phyloP scores from a whole-genome alignment of 2,329 filamentous ascomycete species.

The Remersonia thermophila region DNA sequence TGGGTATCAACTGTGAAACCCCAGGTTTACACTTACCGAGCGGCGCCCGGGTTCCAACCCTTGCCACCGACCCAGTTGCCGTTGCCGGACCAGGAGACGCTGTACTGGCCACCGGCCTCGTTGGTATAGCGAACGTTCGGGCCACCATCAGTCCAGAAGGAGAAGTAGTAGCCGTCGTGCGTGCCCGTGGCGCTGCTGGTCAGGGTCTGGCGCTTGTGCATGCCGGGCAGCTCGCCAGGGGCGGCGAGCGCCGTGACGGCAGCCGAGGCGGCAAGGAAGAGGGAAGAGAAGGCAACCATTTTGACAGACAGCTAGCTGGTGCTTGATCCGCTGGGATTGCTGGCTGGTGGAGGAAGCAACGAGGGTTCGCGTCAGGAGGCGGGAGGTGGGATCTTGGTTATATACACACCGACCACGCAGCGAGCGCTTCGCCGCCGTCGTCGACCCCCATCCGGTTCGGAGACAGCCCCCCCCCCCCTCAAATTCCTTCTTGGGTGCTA shows the following conservation, averaged over 20 bases:
- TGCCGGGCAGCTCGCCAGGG: slow-evolving; percentile 26
- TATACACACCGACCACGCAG: background rate
- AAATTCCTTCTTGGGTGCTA: background rate
- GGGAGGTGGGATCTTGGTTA: background rate
- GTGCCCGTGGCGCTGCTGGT: slow-evolving; percentile 37
- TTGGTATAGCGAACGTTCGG: slow-evolving; percentile 42
- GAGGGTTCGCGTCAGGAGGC: background rate
- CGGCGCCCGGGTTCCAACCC: slow-evolving; percentile 33
- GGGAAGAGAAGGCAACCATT: slow-evolving; percentile 29
- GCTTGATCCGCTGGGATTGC: background rate
- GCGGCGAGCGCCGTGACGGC: slow-evolving; percentile 23
- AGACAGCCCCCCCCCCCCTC: background rate
- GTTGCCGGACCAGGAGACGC: slow-evolving; percentile 34
- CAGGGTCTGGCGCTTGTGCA: slow-evolving; percentile 21
- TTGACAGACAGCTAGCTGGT: slow-evolving; percentile 10
- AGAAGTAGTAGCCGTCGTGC: slow-evolving; percentile 47
- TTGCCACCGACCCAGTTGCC: slow-evolving; percentile 39
- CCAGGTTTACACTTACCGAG: slow-evolving; percentile 17
- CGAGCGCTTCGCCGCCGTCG: background rate
- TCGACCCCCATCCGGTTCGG: background rate
- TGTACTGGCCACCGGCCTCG: slow-evolving; percentile 36
- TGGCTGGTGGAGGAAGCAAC: background rate
- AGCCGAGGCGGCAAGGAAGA: slow-evolving; percentile 26
- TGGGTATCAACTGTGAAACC: background rate
- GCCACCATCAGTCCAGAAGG: slow-evolving; percentile 46